Conservation (phyloP, 768 basidiomycete genomes). For the Fibroporia radiculosa region DNA sequence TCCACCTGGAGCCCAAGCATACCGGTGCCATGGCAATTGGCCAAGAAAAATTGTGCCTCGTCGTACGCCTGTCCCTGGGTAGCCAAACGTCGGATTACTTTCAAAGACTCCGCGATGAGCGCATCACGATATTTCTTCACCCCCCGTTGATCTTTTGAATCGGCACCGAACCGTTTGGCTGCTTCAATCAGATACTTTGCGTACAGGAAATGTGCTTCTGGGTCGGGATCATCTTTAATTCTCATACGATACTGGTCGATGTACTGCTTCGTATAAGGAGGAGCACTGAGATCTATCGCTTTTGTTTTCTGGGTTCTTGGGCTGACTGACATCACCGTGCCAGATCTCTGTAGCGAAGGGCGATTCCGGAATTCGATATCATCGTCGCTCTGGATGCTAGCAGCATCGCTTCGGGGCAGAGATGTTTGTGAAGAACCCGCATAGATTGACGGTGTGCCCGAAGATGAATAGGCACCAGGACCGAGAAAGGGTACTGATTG, state of each 20-base stretch:
- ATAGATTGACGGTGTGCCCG: constrained; percentile 13
- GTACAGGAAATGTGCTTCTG: constrained; percentile 94
- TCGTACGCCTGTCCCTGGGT: constrained; percentile 88
- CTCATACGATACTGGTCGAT: constrained; percentile 97
- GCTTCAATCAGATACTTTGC: constrained; percentile 99
- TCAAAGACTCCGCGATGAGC: constrained; percentile 82
- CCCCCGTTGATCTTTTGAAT: constrained; percentile 68
- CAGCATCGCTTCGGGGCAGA: constrained; percentile 9
- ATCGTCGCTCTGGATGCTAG: constrained; percentile 14
- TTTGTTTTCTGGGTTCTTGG: constrained; percentile 63
- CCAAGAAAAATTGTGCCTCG: constrained; percentile 97
- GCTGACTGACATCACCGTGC: constrained; percentile 47
- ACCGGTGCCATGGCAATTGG: constrained; percentile 94
- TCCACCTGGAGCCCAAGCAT: constrained; percentile 94
- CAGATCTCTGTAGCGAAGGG: constrained; percentile 48
- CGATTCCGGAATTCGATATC: constrained; percentile 51
- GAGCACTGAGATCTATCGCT: constrained; percentile 73
- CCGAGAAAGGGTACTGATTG: constrained; percentile 12
- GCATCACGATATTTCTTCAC: constrained; percentile 89
- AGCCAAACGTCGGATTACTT: constrained; percentile 87
- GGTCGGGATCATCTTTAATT: constrained; percentile 96
- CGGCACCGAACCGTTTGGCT: constrained; percentile 79
- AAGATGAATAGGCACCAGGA: constrained; percentile 11
- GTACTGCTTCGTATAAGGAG: constrained; percentile 91
- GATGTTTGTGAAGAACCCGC: constrained; percentile 12